Evolutionary conservation across 202 grass and related monocot species (phyloP).

Genomic region (Elaeis oleifera): DNA sequence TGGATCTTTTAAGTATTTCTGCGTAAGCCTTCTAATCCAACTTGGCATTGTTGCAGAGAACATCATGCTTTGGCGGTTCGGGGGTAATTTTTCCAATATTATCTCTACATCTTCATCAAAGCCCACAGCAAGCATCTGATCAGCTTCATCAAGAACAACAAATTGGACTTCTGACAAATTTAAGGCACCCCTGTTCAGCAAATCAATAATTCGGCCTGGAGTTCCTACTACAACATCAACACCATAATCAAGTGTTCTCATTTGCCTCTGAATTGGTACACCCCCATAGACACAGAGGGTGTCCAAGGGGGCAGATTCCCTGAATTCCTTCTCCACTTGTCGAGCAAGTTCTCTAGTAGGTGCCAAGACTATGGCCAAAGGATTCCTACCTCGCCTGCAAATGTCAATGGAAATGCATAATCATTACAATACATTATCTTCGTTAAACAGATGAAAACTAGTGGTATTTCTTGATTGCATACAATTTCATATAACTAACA

Average conservation of each 20-base stretch:
- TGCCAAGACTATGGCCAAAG: constrained; percentile 19
- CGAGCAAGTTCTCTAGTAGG: constrained; percentile 21
- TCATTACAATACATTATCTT: neutral
- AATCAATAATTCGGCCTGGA: constrained; percentile 16
- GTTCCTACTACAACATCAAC: constrained; percentile 20
- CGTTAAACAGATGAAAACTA: neutral
- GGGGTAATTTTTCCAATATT: constrained; percentile 16
- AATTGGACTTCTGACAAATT: constrained; percentile 24
- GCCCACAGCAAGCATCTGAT: constrained; percentile 22
- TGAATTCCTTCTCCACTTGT: constrained; percentile 21
- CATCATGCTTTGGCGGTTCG: constrained; percentile 17
- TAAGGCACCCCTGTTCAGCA: constrained; percentile 21
- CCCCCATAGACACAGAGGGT: constrained; percentile 16
- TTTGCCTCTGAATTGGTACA: constrained; percentile 9
- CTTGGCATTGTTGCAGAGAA: constrained; percentile 21
- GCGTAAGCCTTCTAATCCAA: constrained; percentile 17
- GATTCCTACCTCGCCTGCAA: constrained; percentile 9
- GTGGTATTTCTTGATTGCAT: neutral
- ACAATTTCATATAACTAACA: neutral
- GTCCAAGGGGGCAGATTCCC: constrained; percentile 7
- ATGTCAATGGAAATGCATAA: neutral
- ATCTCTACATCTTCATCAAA: constrained; percentile 21
- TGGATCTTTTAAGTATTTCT: constrained; percentile 6
- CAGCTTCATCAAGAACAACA: constrained; percentile 26
- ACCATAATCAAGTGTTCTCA: constrained; percentile 16